Evolutionary conservation across 192 early-diverging fungal species (phyloP).

Genomic region (Podila epicladia): DNA sequence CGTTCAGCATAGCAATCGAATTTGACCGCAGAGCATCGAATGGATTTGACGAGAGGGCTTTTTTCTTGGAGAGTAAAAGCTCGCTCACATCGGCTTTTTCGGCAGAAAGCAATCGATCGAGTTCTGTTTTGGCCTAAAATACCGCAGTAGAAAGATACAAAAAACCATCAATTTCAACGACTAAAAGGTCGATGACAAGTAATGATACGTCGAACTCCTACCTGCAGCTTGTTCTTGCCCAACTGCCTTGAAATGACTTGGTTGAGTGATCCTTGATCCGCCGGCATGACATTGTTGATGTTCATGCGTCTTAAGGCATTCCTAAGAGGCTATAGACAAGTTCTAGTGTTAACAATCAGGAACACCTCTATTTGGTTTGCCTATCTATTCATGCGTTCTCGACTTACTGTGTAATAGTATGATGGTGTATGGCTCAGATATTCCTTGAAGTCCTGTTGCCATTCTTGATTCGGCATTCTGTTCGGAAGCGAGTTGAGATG

Average conservation of each 20-base stretch:
- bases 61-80: constrained; percentile 46
- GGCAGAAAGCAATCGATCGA: constrained; percentile 32
- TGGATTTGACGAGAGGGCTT: constrained; percentile 60
- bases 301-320: constrained; percentile 43
- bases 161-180: background rate
- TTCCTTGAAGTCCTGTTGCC: constrained; percentile 66
- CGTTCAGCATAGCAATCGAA: constrained; percentile 60
- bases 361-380: background rate
- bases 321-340: constrained; percentile 22
- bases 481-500: constrained; percentile 51
- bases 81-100: constrained; percentile 32
- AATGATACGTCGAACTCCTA: background rate
- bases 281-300: constrained; percentile 43
- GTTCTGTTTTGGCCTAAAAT: constrained; percentile 28
- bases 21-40: constrained; percentile 72
- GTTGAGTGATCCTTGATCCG: constrained; percentile 25
- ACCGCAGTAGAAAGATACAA: too few species aligned
- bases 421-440: constrained; percentile 72
- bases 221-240: constrained; percentile 46
- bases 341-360: background rate
- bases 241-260: constrained; percentile 14
- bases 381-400: background rate
- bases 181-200: background rate
- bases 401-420: constrained; percentile 69
- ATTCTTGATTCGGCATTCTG: constrained; percentile 56